Evolutionary conservation across 768 basidiomycete genomes (phyloP).

Genomic region (Kondoa malvinella): DNA sequence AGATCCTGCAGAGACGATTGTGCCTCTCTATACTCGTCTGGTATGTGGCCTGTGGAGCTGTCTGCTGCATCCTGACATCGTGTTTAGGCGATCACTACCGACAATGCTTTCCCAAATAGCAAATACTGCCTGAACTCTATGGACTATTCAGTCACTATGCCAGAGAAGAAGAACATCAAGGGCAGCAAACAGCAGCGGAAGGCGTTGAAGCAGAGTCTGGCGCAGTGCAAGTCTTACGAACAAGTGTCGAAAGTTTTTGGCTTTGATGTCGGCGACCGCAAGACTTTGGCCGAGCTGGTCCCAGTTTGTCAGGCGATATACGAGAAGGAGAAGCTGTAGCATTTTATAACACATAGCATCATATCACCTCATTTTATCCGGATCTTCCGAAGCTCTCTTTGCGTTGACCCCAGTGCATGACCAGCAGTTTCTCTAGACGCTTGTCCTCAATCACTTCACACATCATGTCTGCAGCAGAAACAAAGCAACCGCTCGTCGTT

Average conservation of each 20-base stretch:
- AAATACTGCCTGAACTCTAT: slow-evolving; percentile 27
- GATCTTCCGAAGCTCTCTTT: no score
- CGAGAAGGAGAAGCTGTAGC: background rate
- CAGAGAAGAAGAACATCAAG: background rate
- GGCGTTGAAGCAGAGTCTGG: slow-evolving; percentile 13
- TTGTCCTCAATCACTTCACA: slow-evolving; percentile 18
- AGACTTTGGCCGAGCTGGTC: background rate
- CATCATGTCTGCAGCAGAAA: background rate
- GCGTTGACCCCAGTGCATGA: background rate
- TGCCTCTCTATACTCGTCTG: slow-evolving; percentile 58
- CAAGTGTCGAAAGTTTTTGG: slow-evolving; percentile 4
- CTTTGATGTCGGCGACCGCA: background rate
- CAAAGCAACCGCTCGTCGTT: slow-evolving; percentile 55
- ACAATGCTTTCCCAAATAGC: slow-evolving; percentile 23
- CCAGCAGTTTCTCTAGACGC: background rate
- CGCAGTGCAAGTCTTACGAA: slow-evolving; percentile 9
- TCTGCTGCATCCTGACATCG: background rate
- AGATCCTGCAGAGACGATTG: slow-evolving; percentile 51
- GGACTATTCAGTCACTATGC: slow-evolving; percentile 11
- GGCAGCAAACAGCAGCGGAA: slow-evolving; percentile 11
- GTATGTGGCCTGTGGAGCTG: slow-evolving; percentile 34
- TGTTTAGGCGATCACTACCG: slow-evolving; percentile 15
- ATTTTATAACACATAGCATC: no score
- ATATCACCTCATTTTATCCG: no score
- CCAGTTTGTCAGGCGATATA: background rate